phyloP scores from a whole-genome alignment of 108 stramenopile genomes.

The Pinguiococcus pyrenoidosus region DNA sequence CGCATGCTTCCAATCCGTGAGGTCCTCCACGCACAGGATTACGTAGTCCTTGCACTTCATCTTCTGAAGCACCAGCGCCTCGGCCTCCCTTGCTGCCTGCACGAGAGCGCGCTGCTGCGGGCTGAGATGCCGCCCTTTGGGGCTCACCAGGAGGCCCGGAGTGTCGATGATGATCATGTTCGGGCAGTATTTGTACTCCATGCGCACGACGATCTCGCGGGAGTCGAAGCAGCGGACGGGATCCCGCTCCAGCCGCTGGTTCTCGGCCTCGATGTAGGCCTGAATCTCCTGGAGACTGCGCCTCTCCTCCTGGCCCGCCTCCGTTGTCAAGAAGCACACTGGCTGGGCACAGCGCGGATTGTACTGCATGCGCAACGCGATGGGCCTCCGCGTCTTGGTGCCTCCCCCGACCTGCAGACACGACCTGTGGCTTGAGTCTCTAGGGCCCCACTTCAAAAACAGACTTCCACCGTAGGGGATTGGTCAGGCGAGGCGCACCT shows the following conservation, averaged over 20 bases:
- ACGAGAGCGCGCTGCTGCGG: conserved; percentile 57
- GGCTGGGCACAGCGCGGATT: conserved; percentile 67
- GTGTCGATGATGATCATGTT: conserved; percentile 88
- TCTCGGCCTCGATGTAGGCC: conserved; percentile 77
- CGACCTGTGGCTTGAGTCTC: too few relatives aligned
- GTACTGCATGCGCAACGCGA: conserved; percentile 86
- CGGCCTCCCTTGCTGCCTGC: conserved; percentile 63
- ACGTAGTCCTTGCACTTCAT: conserved; percentile 73
- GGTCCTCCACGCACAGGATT: conserved; percentile 85
- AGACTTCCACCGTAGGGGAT: too few relatives aligned
- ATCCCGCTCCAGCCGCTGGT: conserved; percentile 64
- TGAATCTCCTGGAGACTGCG: conserved; percentile 10
- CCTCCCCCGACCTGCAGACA: conserved; percentile 67
- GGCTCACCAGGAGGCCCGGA: conserved; percentile 63
- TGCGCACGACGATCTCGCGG: conserved; percentile 72
- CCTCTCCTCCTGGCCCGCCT: conserved; percentile 32
- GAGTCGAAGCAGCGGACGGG: conserved; percentile 68
- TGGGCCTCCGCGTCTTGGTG: conserved; percentile 73
- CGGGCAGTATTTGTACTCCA: conserved; percentile 88
- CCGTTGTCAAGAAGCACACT: conserved; percentile 52
- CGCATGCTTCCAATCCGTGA: conserved; percentile 82
- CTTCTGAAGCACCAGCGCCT: conserved; percentile 65
- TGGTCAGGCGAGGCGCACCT: conserved; percentile 13
- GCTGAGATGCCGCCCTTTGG: conserved; percentile 41
- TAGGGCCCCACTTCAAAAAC: too few relatives aligned